Base-by-base conservation (phyloP, 805 yeast species). In the Kockiozyma suomiensis region DNA sequence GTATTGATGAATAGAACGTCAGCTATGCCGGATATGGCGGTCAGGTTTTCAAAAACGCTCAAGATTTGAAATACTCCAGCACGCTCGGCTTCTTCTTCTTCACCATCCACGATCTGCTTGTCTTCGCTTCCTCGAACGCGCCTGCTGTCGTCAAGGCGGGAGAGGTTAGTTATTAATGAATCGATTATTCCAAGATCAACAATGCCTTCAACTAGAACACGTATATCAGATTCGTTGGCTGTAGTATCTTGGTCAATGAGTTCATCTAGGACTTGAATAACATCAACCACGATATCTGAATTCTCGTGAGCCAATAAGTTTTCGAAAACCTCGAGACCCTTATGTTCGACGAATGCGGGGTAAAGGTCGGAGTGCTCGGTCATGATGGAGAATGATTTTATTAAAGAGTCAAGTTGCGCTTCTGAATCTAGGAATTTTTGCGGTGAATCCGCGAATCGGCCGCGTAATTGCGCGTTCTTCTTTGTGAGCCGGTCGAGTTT, bases 341-440 rank as follows among this genome's bases (percentile, higher is more conserved):
- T 53, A 12, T 43, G 50, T 26, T 63, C 46, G 13, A 63, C 56
- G 28, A 66, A 54, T 19, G 55, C 56, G 3, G 67, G 58, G 48
- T 56, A 63, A 28, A 66, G 57, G 13, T 40, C 49, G 6, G 67
- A 32, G 32, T 58, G 52, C 21, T 66, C 68, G 12, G 66, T 50
- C 25, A 66, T 37, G 1, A 51, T 47, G 10, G 67, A 62, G 3
- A 66, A 41, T 2, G 32, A 15, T 23, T 63, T 63, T 35, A 66
- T 55, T 8, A 54, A 41, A 28, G 28, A 49, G 32, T 66, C 61
- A 3, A 66, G 57, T 26, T 62, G 67, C 5, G 59, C 67, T 52
- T 66, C 69, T 13, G 69, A 66, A 17, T 65, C 67, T 33, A 66
- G 47, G 37, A 65, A 66, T 46, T 63, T 65, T 43, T 56, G 47